Evolutionary conservation across 495 filamentous ascomycete genomes (phyloP).

Genomic region (Daldinia caldariorum): DNA sequence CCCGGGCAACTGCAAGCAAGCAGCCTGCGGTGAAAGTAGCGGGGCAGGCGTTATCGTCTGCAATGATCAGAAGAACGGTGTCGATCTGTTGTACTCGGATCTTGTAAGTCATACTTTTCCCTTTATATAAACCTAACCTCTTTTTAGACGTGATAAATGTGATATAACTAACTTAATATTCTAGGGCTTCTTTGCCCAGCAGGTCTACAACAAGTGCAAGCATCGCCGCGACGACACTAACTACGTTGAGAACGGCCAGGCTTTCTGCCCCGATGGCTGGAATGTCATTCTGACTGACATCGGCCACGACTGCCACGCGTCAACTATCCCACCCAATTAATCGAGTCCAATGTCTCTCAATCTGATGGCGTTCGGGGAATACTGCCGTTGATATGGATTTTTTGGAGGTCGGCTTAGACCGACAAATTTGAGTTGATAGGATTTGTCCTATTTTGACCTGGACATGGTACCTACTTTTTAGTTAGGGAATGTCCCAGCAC

Average conservation of each 20-base stretch:
- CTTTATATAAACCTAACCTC: neutral
- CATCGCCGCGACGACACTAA: constrained; percentile 20
- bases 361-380: neutral
- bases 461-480: constrained; percentile 2
- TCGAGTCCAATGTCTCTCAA: neutral
- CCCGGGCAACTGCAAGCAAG: constrained; percentile 24
- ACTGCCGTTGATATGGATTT: neutral
- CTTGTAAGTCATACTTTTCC: constrained; percentile 22
- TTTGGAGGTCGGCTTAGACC: neutral
- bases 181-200: constrained; percentile 37
- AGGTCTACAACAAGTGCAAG: constrained; percentile 33
- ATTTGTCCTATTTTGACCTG: neutral
- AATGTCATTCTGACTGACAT: constrained; percentile 39
- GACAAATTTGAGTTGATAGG: neutral
- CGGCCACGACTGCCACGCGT: constrained; percentile 24
- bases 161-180: constrained; percentile 4
- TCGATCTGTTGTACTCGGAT: constrained; percentile 25
- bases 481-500: constrained; percentile 1
- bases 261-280: constrained; percentile 38
- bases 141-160: neutral
- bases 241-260: constrained; percentile 35
- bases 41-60: constrained; percentile 35
- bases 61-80: constrained; percentile 20
- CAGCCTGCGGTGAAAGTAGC: constrained; percentile 13
- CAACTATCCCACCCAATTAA: constrained; percentile 1